Percentiles rank a stretch among this genome's conserved stretches.
Evolutionary conservation across 805 yeast species (phyloP).

Genomic region (Lachancea sp.): DNA sequence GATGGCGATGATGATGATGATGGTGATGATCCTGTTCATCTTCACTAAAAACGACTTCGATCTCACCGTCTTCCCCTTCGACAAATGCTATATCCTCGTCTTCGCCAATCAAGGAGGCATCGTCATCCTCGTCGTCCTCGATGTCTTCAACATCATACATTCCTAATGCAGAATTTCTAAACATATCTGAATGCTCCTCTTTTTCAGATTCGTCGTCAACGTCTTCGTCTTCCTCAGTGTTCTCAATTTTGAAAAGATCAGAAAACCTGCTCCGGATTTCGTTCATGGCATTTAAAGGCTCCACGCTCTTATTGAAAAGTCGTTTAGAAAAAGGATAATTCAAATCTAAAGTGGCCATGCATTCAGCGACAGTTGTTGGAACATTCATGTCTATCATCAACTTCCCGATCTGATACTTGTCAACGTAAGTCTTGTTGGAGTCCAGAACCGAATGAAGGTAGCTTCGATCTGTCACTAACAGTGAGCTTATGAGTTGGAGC

Average conservation of each 20-base stretch:
- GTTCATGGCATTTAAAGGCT: slow-evolving; percentile 53
- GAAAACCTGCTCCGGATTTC: slow-evolving; percentile 51
- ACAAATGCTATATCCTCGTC: slow-evolving; percentile 38
- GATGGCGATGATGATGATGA: not conserved
- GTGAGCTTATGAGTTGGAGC: slow-evolving; percentile 26
- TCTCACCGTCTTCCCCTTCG: slow-evolving; percentile 32
- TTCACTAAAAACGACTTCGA: slow-evolving; percentile 31
- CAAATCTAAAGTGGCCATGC: slow-evolving; percentile 62
- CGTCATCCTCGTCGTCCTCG: slow-evolving; percentile 55
- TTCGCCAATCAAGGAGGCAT: slow-evolving; percentile 42
- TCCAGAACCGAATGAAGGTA: slow-evolving; percentile 40
- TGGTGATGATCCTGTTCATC: slow-evolving; percentile 27
- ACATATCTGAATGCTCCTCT: slow-evolving; percentile 77
- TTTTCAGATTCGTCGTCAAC: slow-evolving; percentile 54
- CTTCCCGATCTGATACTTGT: slow-evolving; percentile 57
- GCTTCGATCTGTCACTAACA: slow-evolving; percentile 28
- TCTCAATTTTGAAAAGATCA: slow-evolving; percentile 51
- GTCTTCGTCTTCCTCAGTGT: slow-evolving; percentile 50
- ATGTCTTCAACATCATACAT: slow-evolving; percentile 84
- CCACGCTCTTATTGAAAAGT: slow-evolving; percentile 52
- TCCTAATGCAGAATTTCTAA: slow-evolving; percentile 84
- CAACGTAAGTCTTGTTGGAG: slow-evolving; percentile 45
- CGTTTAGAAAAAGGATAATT: slow-evolving; percentile 62
- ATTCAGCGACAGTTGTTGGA: slow-evolving; percentile 48
- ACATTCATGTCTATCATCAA: slow-evolving; percentile 63